Percentiles rank a stretch among this genome's conserved stretches.
These are phyloP conservation scores for Sugiyamaella paludigena DNA, from an alignment of 1,139 yeast genomes.

Conservation along the genomic window DNA sequence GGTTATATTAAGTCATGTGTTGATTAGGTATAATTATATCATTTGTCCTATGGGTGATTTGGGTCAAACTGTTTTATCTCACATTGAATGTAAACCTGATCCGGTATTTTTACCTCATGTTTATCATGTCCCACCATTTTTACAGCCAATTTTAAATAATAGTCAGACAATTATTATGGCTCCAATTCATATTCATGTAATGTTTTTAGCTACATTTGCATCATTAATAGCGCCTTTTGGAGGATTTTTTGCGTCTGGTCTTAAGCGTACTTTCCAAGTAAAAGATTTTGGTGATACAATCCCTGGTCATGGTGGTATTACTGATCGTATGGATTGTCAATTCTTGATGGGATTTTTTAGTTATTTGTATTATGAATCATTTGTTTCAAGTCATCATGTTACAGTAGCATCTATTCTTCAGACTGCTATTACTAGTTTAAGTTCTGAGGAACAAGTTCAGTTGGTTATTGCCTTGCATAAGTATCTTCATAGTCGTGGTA, in stretches of 20 bases:
- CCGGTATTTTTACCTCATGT: slow-evolving; percentile 83
- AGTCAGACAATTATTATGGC: slow-evolving; percentile 52
- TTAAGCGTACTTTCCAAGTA: slow-evolving; percentile 94
- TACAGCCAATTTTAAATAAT: slow-evolving; percentile 46
- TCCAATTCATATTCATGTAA: slow-evolving; percentile 87
- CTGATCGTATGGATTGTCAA: slow-evolving; percentile 97
- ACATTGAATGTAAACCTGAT: slow-evolving; percentile 70
- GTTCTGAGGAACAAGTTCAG: slow-evolving; percentile 62
- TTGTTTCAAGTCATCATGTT: slow-evolving; percentile 63
- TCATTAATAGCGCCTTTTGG: slow-evolving; percentile 98
- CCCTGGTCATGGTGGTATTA: slow-evolving; percentile 98
- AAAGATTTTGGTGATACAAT: slow-evolving; percentile 91
- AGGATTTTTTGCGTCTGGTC: slow-evolving; percentile 95
- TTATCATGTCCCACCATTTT: slow-evolving; percentile 68
- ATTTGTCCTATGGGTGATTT: slow-evolving; percentile 82
- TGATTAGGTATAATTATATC: slow-evolving; percentile 68
- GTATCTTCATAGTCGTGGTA: slow-evolving; percentile 45
- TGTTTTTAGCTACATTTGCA: slow-evolving; percentile 88
- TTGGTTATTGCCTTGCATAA: slow-evolving; percentile 60
- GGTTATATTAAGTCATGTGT: slow-evolving; percentile 58
- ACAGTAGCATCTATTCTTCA: slow-evolving; percentile 74
- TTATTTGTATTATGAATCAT: slow-evolving; percentile 88
- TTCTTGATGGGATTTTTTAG: slow-evolving; percentile 96
- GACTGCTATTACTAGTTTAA: slow-evolving; percentile 68
- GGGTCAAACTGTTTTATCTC: slow-evolving; percentile 55